Evolutionary conservation across 148 eudicot species (phyloP).

Genomic region (Fagopyrum tataricum): DNA sequence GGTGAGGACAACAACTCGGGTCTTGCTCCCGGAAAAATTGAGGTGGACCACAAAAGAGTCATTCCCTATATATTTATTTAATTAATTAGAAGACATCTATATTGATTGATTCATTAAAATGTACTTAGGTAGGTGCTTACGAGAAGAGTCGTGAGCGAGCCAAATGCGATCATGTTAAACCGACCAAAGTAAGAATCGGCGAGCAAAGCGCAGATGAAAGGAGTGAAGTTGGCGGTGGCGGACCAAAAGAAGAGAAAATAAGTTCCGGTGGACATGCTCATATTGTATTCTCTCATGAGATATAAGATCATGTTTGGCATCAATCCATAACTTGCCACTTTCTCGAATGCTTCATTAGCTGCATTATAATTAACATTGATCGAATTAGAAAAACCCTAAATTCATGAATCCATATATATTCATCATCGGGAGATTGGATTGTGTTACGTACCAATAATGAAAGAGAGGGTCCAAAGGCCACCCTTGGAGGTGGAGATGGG

Average conservation of each 20-base stretch:
- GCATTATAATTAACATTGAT: too few relatives aligned
- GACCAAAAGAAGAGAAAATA: conserved; percentile 43
- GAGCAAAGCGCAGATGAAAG: conserved; percentile 35
- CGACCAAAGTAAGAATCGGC: conserved; percentile 56
- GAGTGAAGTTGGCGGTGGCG: conserved; percentile 42
- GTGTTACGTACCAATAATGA: too few relatives aligned
- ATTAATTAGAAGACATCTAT: too few relatives aligned
- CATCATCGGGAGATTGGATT: too few relatives aligned
- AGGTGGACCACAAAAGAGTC: conserved; percentile 40
- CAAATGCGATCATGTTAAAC: conserved; percentile 39
- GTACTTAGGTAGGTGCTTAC: conserved; percentile 21
- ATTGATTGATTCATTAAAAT: neutral
- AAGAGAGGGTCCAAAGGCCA: too few relatives aligned
- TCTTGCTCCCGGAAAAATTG: conserved; percentile 35
- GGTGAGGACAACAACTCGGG: conserved; percentile 29
- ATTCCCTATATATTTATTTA: conserved; percentile 26
- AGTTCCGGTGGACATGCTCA: conserved; percentile 38
- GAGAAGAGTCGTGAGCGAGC: conserved; percentile 41
- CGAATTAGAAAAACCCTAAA: too few relatives aligned
- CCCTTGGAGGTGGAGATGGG: too few relatives aligned
- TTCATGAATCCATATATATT: too few relatives aligned
- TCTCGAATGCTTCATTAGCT: conserved; percentile 52
- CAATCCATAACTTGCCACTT: conserved; percentile 44
- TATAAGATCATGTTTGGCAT: conserved; percentile 57
- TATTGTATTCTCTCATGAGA: conserved; percentile 36